A percentile compares a stretch with the other conserved stretches of the same genome.
Evolutionary conservation across 1,139 yeast genomes (phyloP).

Genomic region (Candida sp.): DNA sequence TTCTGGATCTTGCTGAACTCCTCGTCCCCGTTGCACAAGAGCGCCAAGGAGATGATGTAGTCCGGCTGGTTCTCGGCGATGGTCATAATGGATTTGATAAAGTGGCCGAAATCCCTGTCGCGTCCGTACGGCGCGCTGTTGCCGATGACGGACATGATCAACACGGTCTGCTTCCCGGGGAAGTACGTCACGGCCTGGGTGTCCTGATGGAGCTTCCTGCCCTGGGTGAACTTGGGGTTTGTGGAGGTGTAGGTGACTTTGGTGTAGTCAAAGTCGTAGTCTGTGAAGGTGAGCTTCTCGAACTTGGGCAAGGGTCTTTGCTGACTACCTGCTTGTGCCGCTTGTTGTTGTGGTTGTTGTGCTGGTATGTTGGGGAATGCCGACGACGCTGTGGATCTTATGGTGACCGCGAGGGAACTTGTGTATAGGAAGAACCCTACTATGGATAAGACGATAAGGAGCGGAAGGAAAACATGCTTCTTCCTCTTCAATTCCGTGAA

Average conservation of each 20-base stretch:
- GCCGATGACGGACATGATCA: constrained; percentile 28
- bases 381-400: background rate
- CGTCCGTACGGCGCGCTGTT: constrained; percentile 31
- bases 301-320: background rate
- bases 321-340: background rate
- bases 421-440: background rate
- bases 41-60: constrained; percentile 27
- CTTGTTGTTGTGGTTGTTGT: background rate
- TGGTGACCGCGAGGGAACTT: background rate
- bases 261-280: background rate
- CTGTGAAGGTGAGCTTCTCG: background rate
- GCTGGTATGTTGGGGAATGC: background rate
- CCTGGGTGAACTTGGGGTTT: background rate
- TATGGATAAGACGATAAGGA: background rate
- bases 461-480: background rate
- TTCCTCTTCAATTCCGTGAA: background rate
- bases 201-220: background rate
- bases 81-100: constrained; percentile 25
- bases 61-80: constrained; percentile 18
- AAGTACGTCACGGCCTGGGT: background rate
- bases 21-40: constrained; percentile 26
- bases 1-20: constrained; percentile 26
- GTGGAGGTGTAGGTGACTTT: constrained; percentile 2
- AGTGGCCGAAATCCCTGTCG: constrained; percentile 24
- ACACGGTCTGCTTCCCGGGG: constrained; percentile 19